Conservation (phyloP, 2,329 filamentous ascomycete genomes). For the Aspergillus clavatus region DNA sequence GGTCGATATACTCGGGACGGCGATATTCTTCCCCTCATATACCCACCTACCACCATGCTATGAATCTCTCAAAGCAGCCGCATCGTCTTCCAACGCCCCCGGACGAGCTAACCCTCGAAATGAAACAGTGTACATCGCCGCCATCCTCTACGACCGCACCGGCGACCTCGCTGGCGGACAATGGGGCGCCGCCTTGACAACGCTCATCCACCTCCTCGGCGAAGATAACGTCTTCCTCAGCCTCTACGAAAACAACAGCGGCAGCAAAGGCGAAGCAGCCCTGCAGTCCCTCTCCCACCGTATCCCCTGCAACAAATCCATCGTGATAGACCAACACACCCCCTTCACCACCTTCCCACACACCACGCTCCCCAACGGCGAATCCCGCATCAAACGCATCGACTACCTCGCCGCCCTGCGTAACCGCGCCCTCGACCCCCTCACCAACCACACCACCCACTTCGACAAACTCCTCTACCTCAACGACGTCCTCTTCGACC, state of each 20-base stretch:
- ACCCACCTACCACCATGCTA: conserved; percentile 53
- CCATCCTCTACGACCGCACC: conserved; percentile 62
- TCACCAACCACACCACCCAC: conserved; percentile 48
- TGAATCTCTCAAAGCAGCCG: conserved; percentile 29
- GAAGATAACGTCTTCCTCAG: conserved; percentile 65
- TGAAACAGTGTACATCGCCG: conserved; percentile 69
- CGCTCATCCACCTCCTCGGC: conserved; percentile 62
- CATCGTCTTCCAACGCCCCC: conserved; percentile 26
- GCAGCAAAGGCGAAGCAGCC: conserved; percentile 51
- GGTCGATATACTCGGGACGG: conserved; percentile 34
- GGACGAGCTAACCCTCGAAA: conserved; percentile 50
- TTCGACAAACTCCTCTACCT: conserved; percentile 57
- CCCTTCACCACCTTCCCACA: conserved; percentile 54
- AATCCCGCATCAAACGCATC: conserved; percentile 64
- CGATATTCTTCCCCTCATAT: conserved; percentile 53
- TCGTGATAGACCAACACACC: conserved; percentile 59
- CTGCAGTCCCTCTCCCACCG: conserved; percentile 50
- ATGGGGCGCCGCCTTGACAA: conserved; percentile 59
- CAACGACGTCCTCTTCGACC: conserved; percentile 64
- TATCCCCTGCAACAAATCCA: conserved; percentile 46
- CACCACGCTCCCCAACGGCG: conserved; percentile 58
- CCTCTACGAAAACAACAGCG: conserved; percentile 69
- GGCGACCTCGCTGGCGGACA: conserved; percentile 57
- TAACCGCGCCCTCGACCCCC: conserved; percentile 62
- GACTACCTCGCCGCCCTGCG: conserved; percentile 68